Base-by-base conservation (phyloP, 257 asterid species). In the Nemophila menziesii region DNA sequence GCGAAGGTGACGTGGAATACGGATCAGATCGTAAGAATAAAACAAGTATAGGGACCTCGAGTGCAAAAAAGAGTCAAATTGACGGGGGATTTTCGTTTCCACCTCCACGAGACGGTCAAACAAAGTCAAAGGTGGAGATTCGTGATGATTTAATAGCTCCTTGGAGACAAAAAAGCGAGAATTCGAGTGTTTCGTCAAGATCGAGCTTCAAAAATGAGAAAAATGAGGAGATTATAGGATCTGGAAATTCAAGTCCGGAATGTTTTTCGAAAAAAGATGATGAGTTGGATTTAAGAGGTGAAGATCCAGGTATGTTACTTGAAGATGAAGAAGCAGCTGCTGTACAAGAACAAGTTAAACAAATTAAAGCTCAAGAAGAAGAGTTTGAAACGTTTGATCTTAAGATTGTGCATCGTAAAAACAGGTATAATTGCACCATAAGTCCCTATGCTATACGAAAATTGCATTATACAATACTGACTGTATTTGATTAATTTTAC, bases 251-350 rank as follows among this genome's bases (percentile, higher is more conserved):
- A 48, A 84, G 98, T 22, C 92, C 93, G 9, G 73, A 92, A 0
- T 80, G 82, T 16, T 74, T 80, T 54, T 89, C 86, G 24, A 61
- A 68, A 66, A 67, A 72, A 67, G 82, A 77, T 63, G 70, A 62
- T 55, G 65, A 65, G 73, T 56, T 38, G 65, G 55, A 27, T n/a
- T n/a, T n/a, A n/a, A 62, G 75, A 61, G 93, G 72, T 66, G 92
- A 72, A 55, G 85, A 79, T 36, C 74, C 75, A 51, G 83, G 54
- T 65, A 49, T 68, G 13, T 65, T 66, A 40, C 41, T 84, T 61
- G 98, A 89, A 71, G 99, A 90, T 26, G 96, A 90, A 49, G 99
- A 90, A 67, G 92, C 89, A 66, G 75, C 77, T 65, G 96, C 89
- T 48, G 99, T 90, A 44, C 96, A 85, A 62, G 99, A 90, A 69